Evolutionary conservation across 2,329 filamentous ascomycete species (phyloP).

Genomic region (Exophiala mesophila): DNA sequence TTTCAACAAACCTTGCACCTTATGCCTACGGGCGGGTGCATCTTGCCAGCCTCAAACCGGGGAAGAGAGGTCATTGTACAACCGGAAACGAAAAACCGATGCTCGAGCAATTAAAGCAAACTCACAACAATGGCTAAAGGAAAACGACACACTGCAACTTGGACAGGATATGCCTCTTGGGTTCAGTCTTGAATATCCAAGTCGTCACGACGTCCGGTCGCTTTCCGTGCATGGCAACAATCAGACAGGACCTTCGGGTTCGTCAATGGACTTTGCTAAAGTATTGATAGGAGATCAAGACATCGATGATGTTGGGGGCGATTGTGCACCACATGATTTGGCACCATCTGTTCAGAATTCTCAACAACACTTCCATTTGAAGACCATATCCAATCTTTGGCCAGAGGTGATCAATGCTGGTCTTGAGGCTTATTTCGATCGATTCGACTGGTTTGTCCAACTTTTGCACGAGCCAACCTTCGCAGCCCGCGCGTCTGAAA

Average conservation of each 20-base stretch:
- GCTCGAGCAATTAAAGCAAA: too few relatives aligned
- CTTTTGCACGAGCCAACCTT: slow-evolving; percentile 15
- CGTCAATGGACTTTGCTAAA: slow-evolving; percentile 13
- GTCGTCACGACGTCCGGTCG: too few relatives aligned
- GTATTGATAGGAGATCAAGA: slow-evolving; percentile 13
- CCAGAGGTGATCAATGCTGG: slow-evolving; percentile 7
- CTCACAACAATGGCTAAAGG: too few relatives aligned
- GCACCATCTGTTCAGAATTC: neutral
- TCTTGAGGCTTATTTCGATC: slow-evolving; percentile 25
- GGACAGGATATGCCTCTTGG: too few relatives aligned
- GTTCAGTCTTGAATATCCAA: too few relatives aligned
- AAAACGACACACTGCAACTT: too few relatives aligned
- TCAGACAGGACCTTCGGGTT: too few relatives aligned
- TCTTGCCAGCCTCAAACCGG: slow-evolving; percentile 6
- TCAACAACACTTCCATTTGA: slow-evolving; percentile 4
- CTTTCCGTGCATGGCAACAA: too few relatives aligned
- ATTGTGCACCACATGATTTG: slow-evolving; percentile 6
- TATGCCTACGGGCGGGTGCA: slow-evolving; percentile 11
- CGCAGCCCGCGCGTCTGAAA: neutral
- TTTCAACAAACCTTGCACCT: slow-evolving; percentile 11
- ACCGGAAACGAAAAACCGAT: slow-evolving; percentile 12
- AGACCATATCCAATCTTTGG: slow-evolving; percentile 3
- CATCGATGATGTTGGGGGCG: slow-evolving; percentile 6
- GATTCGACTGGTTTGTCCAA: slow-evolving; percentile 27
- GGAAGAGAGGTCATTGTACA: slow-evolving; percentile 1